These are phyloP conservation scores for Candida schatavii DNA, from an alignment of 805 yeast species.

Conservation along the genomic window DNA sequence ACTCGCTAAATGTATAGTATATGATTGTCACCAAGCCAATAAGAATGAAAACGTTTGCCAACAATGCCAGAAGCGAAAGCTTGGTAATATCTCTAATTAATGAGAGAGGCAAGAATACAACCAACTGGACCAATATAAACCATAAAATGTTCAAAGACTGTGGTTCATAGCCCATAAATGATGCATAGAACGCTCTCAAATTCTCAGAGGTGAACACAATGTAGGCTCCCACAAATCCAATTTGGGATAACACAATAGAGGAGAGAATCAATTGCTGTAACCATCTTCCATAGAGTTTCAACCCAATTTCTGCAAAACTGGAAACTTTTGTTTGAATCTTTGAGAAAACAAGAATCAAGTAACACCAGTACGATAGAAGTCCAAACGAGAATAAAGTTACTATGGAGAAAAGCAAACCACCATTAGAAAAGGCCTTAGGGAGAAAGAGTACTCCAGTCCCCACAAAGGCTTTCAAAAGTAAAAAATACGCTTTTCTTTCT, in stretches of 20 bases:
- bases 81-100: constrained; percentile 75
- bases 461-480: constrained; percentile 69
- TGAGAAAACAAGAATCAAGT: constrained; percentile 57
- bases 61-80: constrained; percentile 64
- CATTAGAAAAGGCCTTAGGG: constrained; percentile 69
- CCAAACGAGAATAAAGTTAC: constrained; percentile 58
- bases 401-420: constrained; percentile 64
- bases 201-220: constrained; percentile 77
- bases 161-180: constrained; percentile 42
- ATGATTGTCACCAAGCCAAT: constrained; percentile 64
- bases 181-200: constrained; percentile 56
- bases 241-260: constrained; percentile 67
- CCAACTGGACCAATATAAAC: constrained; percentile 54
- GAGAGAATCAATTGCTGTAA: constrained; percentile 60
- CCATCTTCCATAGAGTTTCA: constrained; percentile 58
- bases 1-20: constrained; percentile 49
- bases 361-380: constrained; percentile 73
- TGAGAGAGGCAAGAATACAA: constrained; percentile 64
- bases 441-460: constrained; percentile 75
- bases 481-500: constrained; percentile 66
- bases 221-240: constrained; percentile 81
- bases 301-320: constrained; percentile 79
- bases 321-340: constrained; percentile 60
- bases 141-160: constrained; percentile 35
- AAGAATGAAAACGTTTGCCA: constrained; percentile 70